Conservation (phyloP, 106 monocot species). For the Iris macrosiphon region DNA sequence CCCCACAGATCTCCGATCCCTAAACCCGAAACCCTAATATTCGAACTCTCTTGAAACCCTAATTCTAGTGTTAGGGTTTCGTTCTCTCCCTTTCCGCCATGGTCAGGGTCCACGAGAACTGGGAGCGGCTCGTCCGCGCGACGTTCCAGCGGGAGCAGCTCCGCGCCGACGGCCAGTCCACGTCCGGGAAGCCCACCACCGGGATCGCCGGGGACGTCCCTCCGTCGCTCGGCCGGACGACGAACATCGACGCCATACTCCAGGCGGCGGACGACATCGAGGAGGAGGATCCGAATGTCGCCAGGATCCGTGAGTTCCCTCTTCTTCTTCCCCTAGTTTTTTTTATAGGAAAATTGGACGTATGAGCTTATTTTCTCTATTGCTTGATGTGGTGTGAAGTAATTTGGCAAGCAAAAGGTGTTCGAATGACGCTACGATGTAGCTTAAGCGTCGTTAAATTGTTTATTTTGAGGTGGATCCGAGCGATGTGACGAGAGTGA, state of each 20-base stretch:
- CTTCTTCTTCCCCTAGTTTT: not conserved
- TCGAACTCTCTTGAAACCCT: not conserved
- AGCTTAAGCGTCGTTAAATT: too few relatives aligned
- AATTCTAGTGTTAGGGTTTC: not conserved
- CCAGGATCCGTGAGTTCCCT: constrained; percentile 67
- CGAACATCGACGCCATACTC: constrained; percentile 84
- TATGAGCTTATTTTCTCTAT: too few relatives aligned
- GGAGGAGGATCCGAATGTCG: constrained; percentile 83
- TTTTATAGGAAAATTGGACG: not conserved
- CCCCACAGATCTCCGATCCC: not conserved
- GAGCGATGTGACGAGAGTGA: too few relatives aligned
- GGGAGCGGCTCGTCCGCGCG: constrained; percentile 93
- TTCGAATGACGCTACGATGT: too few relatives aligned
- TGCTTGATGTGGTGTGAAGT: too few relatives aligned
- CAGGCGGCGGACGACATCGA: constrained; percentile 89
- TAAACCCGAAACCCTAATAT: not conserved
- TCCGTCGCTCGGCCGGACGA: constrained; percentile 48
- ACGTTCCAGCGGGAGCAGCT: constrained; percentile 61
- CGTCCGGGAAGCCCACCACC: constrained; percentile 20
- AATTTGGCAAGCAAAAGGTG: too few relatives aligned
- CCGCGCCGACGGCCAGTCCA: constrained; percentile 20
- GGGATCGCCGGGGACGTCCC: constrained; percentile 82
- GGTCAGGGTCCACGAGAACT: constrained; percentile 49
- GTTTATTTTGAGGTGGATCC: too few relatives aligned
- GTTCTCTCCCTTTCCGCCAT: not conserved